Base-by-base conservation (phyloP, 2,329 filamentous ascomycete species). In the Thelonectria blattea region DNA sequence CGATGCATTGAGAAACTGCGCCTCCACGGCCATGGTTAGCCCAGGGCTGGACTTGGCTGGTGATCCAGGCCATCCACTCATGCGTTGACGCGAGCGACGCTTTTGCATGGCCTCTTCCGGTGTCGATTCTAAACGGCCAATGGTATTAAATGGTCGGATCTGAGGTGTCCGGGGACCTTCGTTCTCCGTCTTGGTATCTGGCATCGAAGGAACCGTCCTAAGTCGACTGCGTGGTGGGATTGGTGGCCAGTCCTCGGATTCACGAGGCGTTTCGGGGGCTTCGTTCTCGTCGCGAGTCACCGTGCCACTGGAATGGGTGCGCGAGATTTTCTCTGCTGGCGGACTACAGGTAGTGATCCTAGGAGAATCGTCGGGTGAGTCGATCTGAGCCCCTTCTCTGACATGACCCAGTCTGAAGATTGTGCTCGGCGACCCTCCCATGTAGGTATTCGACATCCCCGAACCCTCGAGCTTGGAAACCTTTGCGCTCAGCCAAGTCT, bases 401-500 rank as follows among this genome's bases (percentile, higher is more conserved):
- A 83, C 68, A 65, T 85, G 83, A 0, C 80, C 75, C 17, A 71
- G 64, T 1, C 48, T 34, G 5, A 65, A 62, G n/a, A 65, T 37
- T 8, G 49, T 22, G 11, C 58, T 42, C 0, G 27, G 52, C 14
- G 54, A 34, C 8, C 65, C 64, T 9, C 43, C 51, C 24, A 39
- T 41, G 4, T 58, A 62, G 8, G 49, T 22, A 20, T 59, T 67
- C 17, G 63, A 62, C 3, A 64, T 61, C 2, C 56, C 46, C 5
- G 70, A 58, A 1, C 58, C 64, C 47, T 84, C 81, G 2, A 83
- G 68, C 56, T 80, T 82, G 0, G 80, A 80, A 9, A 83, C 78
- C 43, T 85, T 81, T 2, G 81, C 77, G 9, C 83, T 83, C 41
- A 86, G 78, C 80, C 80, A 83, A 0, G 74, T 79, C 70, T 85